phyloP scores from a whole-genome alignment of 257 asterid genomes.

The Solanum stenotomum region DNA sequence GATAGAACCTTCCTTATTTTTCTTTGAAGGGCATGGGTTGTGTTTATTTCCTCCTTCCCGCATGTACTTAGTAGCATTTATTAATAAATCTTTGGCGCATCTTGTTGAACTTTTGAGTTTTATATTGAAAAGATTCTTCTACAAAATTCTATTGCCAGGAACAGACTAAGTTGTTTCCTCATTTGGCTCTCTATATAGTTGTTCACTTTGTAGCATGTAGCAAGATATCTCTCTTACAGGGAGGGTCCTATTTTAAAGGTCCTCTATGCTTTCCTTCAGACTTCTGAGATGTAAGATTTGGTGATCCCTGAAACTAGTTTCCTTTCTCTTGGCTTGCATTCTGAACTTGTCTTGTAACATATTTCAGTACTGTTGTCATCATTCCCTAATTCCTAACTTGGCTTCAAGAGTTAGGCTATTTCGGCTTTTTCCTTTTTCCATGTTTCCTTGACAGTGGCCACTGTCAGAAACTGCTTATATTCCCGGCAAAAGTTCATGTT shows the following conservation, averaged over 20 bases:
- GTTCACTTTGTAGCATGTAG: not conserved
- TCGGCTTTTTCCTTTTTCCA: not conserved
- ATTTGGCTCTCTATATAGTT: not conserved
- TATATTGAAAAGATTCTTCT: not conserved
- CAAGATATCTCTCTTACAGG: not conserved
- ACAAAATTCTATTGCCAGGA: not conserved
- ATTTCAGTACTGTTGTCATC: not conserved
- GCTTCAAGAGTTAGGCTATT: not conserved
- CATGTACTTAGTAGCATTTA: not conserved
- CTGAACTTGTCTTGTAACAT: not conserved
- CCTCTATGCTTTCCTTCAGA: not conserved
- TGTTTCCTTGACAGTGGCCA: not conserved
- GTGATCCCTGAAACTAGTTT: not conserved
- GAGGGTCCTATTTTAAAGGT: not conserved
- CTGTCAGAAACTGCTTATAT: not conserved
- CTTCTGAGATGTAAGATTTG: not conserved
- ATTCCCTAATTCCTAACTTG: not conserved
- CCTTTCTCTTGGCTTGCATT: not conserved
- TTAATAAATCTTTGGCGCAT: not conserved
- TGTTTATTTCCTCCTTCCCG: not conserved
- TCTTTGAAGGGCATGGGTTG: not conserved
- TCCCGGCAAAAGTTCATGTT: not conserved
- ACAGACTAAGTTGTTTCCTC: not conserved
- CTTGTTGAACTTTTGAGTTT: not conserved
- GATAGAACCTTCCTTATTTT: not conserved